A percentile compares a stretch with the other conserved stretches of the same genome.
phyloP scores from a whole-genome alignment of 2,329 filamentous ascomycete genomes.

The Lecanicillium sp. region DNA sequence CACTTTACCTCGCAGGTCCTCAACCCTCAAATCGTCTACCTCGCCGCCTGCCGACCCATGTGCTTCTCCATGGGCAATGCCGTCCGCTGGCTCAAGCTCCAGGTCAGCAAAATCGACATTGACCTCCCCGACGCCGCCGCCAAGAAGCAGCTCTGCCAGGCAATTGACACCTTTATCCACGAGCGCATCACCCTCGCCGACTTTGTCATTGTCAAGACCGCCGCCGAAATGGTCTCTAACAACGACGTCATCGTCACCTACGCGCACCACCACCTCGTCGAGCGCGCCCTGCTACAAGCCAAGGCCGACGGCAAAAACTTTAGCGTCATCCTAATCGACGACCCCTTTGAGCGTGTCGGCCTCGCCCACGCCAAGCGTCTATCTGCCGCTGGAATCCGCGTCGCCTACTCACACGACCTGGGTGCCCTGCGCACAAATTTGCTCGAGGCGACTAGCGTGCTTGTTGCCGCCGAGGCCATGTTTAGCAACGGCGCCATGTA shows the following conservation, averaged over 20 bases:
- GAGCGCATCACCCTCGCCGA: slow-evolving; percentile 86
- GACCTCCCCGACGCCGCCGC: slow-evolving; percentile 74
- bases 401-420: slow-evolving; percentile 71
- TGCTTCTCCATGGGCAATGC: slow-evolving; percentile 96
- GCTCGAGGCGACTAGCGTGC: slow-evolving; percentile 57
- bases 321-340: slow-evolving; percentile 76
- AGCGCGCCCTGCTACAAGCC: slow-evolving; percentile 70
- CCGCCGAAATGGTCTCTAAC: slow-evolving; percentile 65
- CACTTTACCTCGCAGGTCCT: slow-evolving; percentile 88
- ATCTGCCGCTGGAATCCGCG: slow-evolving; percentile 57
- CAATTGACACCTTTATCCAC: slow-evolving; percentile 82
- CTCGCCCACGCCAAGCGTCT: slow-evolving; percentile 60
- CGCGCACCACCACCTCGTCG: slow-evolving; percentile 77
- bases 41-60: slow-evolving; percentile 89
- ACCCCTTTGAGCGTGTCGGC: slow-evolving; percentile 45
- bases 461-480: slow-evolving; percentile 90
- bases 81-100: slow-evolving; percentile 87
- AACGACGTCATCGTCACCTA: slow-evolving; percentile 82
- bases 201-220: slow-evolving; percentile 72
- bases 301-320: slow-evolving; percentile 64
- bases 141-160: slow-evolving; percentile 67
- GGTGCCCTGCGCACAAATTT: slow-evolving; percentile 70
- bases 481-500: slow-evolving; percentile 91
- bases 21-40: slow-evolving; percentile 90
- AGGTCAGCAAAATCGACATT: slow-evolving; percentile 84